Evolutionary conservation across 257 asterid species (phyloP).

Genomic region (Pogostemon cablin): DNA sequence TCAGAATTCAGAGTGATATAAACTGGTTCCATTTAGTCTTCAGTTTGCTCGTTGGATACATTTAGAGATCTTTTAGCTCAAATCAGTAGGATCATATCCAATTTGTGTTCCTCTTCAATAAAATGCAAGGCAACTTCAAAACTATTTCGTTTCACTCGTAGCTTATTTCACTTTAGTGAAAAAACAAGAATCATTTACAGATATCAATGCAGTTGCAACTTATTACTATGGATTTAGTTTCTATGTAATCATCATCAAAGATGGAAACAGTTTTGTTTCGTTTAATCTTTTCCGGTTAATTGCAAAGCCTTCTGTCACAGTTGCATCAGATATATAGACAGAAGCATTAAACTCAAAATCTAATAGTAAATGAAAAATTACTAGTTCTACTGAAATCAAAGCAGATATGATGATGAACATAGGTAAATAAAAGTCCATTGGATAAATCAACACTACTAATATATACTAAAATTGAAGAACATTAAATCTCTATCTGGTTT

Average conservation of each 20-base stretch:
- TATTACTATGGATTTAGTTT: not conserved
- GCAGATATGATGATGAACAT: not conserved
- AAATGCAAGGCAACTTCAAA: not conserved
- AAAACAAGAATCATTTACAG: not conserved
- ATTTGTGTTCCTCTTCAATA: not conserved
- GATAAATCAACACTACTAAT: not conserved
- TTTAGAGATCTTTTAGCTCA: not conserved
- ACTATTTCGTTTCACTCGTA: not conserved
- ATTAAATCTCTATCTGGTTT: no score
- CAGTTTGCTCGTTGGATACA: not conserved
- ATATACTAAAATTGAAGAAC: not conserved
- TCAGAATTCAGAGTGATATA: not conserved
- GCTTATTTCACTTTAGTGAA: constrained; percentile 2
- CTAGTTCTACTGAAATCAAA: not conserved
- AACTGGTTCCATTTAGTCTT: not conserved
- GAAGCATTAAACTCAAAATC: not conserved
- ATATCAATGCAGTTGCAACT: not conserved
- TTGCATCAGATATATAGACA: not conserved
- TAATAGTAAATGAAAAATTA: not conserved
- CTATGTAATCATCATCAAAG: not conserved
- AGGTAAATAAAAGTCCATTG: constrained; percentile 1
- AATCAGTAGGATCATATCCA: not conserved
- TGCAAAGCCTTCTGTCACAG: not conserved
- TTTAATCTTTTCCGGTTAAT: not conserved
- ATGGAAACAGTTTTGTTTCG: not conserved